Conservation (phyloP, 352 stramenopile species). For the Aphanomyces astaci region DNA sequence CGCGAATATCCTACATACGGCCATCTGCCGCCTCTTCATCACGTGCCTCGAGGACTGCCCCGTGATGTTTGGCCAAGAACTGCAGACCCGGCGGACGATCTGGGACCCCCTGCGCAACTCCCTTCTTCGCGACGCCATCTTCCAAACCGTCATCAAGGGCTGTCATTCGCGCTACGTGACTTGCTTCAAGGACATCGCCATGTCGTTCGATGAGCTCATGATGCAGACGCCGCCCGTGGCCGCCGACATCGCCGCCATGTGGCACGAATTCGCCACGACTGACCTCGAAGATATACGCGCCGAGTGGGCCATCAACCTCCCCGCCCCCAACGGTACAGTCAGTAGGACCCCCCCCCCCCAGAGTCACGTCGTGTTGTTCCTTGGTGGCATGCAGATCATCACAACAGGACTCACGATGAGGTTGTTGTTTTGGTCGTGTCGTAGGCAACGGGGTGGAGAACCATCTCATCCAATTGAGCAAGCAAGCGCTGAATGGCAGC, state of each 20-base stretch:
- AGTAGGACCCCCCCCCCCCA: too few relatives aligned
- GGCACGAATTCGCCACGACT: constrained; percentile 39
- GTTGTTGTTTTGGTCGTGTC: not conserved
- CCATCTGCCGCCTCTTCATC: constrained; percentile 48
- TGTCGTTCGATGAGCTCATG: constrained; percentile 67
- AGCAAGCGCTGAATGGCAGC: not conserved
- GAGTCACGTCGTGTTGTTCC: too few relatives aligned
- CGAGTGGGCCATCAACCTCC: not conserved
- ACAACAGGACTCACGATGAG: too few relatives aligned
- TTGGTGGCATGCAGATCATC: too few relatives aligned
- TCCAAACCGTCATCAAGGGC: not conserved
- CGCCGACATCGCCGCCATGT: constrained; percentile 31
- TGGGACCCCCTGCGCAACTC: constrained; percentile 34
- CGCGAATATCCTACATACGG: constrained; percentile 21
- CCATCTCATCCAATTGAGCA: not conserved
- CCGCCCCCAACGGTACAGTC: not conserved
- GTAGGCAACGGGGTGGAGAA: not conserved
- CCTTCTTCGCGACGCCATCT: not conserved
- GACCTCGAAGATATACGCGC: constrained; percentile 6
- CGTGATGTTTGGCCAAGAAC: constrained; percentile 72
- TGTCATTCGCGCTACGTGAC: not conserved
- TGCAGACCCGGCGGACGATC: constrained; percentile 50
- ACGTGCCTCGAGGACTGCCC: constrained; percentile 70
- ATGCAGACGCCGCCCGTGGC: constrained; percentile 47
- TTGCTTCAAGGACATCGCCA: constrained; percentile 53